A percentile compares a stretch with the other conserved stretches of the same genome.
phyloP scores from a whole-genome alignment of 176 grass and related monocot genomes.

The Puya raimondii region DNA sequence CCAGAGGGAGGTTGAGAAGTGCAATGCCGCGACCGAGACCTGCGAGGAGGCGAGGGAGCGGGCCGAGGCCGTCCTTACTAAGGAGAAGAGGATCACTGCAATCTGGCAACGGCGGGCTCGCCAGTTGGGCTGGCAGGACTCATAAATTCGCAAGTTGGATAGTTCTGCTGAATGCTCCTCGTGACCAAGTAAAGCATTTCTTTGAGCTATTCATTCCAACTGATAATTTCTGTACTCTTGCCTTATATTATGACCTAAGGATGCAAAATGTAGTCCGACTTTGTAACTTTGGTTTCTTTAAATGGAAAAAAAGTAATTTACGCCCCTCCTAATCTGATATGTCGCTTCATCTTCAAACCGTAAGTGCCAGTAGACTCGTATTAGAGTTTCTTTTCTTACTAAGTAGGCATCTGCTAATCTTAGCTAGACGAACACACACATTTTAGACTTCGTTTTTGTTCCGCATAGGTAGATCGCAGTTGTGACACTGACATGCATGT shows the following conservation, averaged over 20 bases:
- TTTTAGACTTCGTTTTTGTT: too few relatives aligned
- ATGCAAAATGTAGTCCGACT: too few relatives aligned
- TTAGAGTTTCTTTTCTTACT: too few relatives aligned
- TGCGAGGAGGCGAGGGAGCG: conserved; percentile 80
- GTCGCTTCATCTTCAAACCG: too few relatives aligned
- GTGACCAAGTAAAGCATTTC: neutral
- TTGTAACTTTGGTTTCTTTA: too few relatives aligned
- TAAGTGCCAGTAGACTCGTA: too few relatives aligned
- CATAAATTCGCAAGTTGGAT: conserved; percentile 4
- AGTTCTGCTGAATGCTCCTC: neutral
- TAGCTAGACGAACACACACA: too few relatives aligned
- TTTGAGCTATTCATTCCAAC: neutral
- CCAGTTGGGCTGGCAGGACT: conserved; percentile 61
- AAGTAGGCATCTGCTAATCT: too few relatives aligned
- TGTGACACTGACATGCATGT: too few relatives aligned
- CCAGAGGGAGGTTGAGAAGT: conserved; percentile 79
- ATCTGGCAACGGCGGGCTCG: conserved; percentile 71
- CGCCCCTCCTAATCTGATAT: too few relatives aligned
- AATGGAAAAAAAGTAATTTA: too few relatives aligned
- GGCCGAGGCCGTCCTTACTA: conserved; percentile 44
- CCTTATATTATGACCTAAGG: neutral
- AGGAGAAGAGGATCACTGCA: conserved; percentile 70
- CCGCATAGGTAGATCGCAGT: too few relatives aligned
- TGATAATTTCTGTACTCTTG: neutral
- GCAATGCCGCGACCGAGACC: conserved; percentile 82